These are phyloP conservation scores for Inonotus obliquus DNA, from an alignment of 1,284 basidiomycete genomes.

Conservation along the genomic window DNA sequence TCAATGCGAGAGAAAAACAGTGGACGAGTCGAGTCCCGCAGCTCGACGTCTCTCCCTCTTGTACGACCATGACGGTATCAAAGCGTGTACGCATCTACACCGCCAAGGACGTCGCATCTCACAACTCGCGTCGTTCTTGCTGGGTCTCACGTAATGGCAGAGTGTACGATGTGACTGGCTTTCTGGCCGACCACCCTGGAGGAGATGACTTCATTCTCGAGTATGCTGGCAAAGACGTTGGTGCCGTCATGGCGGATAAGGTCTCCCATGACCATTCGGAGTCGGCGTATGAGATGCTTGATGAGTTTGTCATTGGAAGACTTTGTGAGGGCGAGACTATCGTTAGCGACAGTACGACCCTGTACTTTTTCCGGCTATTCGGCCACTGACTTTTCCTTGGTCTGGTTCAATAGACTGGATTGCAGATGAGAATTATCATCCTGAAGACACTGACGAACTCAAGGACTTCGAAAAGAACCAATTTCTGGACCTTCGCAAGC, in stretches of 20 bases:
- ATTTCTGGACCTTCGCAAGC: constrained; percentile 89
- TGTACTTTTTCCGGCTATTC: neutral
- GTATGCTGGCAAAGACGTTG: constrained; percentile 84
- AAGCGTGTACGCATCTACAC: constrained; percentile 72
- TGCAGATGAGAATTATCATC: constrained; percentile 83
- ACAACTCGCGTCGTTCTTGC: constrained; percentile 55
- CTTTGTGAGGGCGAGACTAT: constrained; percentile 72
- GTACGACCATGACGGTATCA: constrained; percentile 32
- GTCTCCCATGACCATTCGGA: constrained; percentile 92
- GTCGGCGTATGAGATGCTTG: constrained; percentile 88
- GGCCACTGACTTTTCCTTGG: neutral
- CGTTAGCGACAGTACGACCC: constrained; percentile 67
- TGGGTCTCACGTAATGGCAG: constrained; percentile 72
- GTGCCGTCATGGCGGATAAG: constrained; percentile 76
- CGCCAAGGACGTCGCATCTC: constrained; percentile 60
- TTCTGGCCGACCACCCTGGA: constrained; percentile 80
- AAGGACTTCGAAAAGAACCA: constrained; percentile 84
- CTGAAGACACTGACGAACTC: constrained; percentile 77
- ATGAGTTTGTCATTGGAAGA: constrained; percentile 81
- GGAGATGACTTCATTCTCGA: constrained; percentile 80
- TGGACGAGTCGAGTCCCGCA: neutral
- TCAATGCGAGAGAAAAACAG: neutral
- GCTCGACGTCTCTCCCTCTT: neutral
- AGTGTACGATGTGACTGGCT: constrained; percentile 76
- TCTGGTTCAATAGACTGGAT: constrained; percentile 65